phyloP scores from a whole-genome alignment of 2,329 filamentous ascomycete genomes.

The Cylindrodendrum hubeiense region DNA sequence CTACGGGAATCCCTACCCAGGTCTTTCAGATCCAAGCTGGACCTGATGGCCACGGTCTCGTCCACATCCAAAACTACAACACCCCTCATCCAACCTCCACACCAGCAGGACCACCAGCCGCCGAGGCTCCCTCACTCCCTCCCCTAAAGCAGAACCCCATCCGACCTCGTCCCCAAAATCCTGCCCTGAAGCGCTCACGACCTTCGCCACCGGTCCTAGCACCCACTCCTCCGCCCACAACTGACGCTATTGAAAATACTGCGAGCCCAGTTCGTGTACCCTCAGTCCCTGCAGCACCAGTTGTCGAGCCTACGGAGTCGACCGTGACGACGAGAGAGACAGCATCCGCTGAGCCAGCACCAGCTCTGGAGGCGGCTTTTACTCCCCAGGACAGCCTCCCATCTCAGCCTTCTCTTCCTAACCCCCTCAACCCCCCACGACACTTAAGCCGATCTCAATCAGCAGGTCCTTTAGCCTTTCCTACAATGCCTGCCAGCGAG shows the following conservation, averaged over 20 bases:
- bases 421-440: slow-evolving; percentile 36
- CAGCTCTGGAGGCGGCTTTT: slow-evolving; percentile 29
- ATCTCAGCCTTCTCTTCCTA: slow-evolving; percentile 2
- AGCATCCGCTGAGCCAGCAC: slow-evolving; percentile 35
- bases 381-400: slow-evolving; percentile 26
- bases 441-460: slow-evolving; percentile 53
- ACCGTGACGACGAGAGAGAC: neutral
- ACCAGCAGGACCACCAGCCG: slow-evolving; percentile 30
- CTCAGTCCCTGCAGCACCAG: slow-evolving; percentile 24
- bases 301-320: slow-evolving; percentile 15
- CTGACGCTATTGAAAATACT: slow-evolving; percentile 51
- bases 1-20: slow-evolving; percentile 55
- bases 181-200: slow-evolving; percentile 35
- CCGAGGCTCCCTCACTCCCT: slow-evolving; percentile 41
- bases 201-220: slow-evolving; percentile 43
- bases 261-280: slow-evolving; percentile 42
- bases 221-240: slow-evolving; percentile 56
- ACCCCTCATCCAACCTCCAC: slow-evolving; percentile 42
- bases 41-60: slow-evolving; percentile 50
- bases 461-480: slow-evolving; percentile 51
- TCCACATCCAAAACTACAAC: slow-evolving; percentile 53
- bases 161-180: slow-evolving; percentile 27
- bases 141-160: slow-evolving; percentile 36
- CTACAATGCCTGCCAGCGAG: slow-evolving; percentile 62
- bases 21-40: slow-evolving; percentile 56